Conservation (phyloP, 208 protist species). For the Trypanosoma caninum region DNA sequence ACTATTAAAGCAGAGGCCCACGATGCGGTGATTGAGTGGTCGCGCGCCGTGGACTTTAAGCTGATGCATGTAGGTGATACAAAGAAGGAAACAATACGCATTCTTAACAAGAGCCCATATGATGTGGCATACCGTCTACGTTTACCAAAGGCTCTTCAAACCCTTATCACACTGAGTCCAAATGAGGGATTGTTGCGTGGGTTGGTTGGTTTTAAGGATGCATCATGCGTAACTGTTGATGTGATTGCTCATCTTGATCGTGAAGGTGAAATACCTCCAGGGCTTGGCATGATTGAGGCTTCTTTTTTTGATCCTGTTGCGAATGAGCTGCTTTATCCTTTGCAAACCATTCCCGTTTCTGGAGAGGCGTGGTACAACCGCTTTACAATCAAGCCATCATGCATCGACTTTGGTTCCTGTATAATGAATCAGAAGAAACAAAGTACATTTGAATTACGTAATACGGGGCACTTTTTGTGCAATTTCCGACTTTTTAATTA, state of each 20-base stretch:
- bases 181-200: constrained; percentile 70
- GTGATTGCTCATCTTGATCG: constrained; percentile 67
- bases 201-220: constrained; percentile 84
- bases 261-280: constrained; percentile 75
- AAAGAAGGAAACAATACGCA: constrained; percentile 56
- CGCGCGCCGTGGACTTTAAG: constrained; percentile 87
- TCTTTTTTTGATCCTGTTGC: constrained; percentile 77
- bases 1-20: constrained; percentile 89
- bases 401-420: constrained; percentile 95
- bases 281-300: constrained; percentile 75
- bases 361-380: constrained; percentile 90
- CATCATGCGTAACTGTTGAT: constrained; percentile 76
- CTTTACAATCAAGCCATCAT: constrained; percentile 87
- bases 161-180: constrained; percentile 54
- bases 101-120: constrained; percentile 95
- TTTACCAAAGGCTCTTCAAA: constrained; percentile 68
- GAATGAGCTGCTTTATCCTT: constrained; percentile 82
- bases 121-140: constrained; percentile 89
- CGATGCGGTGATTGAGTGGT: constrained; percentile 91
- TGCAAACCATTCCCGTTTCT: constrained; percentile 72
- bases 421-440: constrained; percentile 78
- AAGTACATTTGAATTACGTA: constrained; percentile 85
- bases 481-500: constrained; percentile 79
- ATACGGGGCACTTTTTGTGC: constrained; percentile 86
- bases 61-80: constrained; percentile 89